Conservation (phyloP, 176 grass and related monocot genomes). For the maize (Zea mays) region Zm-B73-REFERENCE-NAM-5.0 NC_050103.1:97729001-97729500, state of each 20-base stretch:
- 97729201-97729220: not conserved
- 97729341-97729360: conserved; percentile 11
- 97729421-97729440: no score
- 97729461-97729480: no score
- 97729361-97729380: conserved; percentile 12
- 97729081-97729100: conserved; percentile 7
- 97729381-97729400: conserved; percentile 4
- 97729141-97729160: conserved; percentile 38
- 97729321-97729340: conserved; percentile 27
- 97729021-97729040: not conserved
- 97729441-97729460: no score
- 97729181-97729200: not conserved
- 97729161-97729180: not conserved
- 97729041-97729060: not conserved
- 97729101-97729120: conserved; percentile 35
- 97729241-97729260: conserved; percentile 69
- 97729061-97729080: not conserved
- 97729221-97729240: not conserved
- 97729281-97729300: conserved; percentile 36
- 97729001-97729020: not conserved
- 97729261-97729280: conserved; percentile 60
- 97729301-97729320: conserved; percentile 18
- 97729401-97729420: not conserved
- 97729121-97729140: conserved; percentile 24
- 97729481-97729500: no score